These are phyloP conservation scores for Lachnellula cervina DNA, from an alignment of 2,329 filamentous ascomycete genomes.

Conservation along the genomic window DNA sequence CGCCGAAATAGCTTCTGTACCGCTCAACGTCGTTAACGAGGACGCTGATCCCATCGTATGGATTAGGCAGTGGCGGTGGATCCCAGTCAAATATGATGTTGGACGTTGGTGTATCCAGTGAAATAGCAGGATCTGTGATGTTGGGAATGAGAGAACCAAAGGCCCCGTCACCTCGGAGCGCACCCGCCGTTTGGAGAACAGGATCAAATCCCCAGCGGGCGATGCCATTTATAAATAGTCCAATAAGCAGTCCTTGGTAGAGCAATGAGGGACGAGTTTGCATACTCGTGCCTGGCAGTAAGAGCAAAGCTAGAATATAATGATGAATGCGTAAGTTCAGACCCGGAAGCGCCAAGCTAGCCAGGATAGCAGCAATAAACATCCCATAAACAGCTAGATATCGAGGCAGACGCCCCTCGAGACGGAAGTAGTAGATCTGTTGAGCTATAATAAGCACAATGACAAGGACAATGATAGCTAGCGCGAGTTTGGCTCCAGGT, in stretches of 20 bases:
- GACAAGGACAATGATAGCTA: constrained; percentile 36
- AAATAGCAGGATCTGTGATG: too few species aligned
- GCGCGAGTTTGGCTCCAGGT: constrained; percentile 77
- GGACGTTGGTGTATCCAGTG: too few species aligned
- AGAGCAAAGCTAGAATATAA: constrained; percentile 80
- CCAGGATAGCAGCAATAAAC: too few species aligned
- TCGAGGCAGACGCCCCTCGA: too few species aligned
- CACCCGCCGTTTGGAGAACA: constrained; percentile 73
- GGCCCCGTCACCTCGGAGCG: too few species aligned
- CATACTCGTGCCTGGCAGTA: constrained; percentile 83
- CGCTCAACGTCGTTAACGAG: constrained; percentile 83
- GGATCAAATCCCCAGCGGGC: constrained; percentile 91
- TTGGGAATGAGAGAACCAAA: too few species aligned
- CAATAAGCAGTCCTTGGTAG: constrained; percentile 85
- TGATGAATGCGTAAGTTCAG: constrained; percentile 88
- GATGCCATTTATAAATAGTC: constrained; percentile 89
- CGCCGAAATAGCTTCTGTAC: constrained; percentile 63
- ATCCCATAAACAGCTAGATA: too few species aligned
- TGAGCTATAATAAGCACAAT: constrained; percentile 31
- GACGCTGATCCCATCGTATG: constrained; percentile 73
- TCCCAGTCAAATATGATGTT: too few species aligned
- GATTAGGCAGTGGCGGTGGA: constrained; percentile 22
- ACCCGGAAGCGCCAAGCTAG: too few species aligned
- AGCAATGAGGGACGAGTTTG: constrained; percentile 79
- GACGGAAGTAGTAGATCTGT: too few species aligned